phyloP scores from a whole-genome alignment of 2,329 filamentous ascomycete species.

The Teratosphaeriaceae sp. region DNA sequence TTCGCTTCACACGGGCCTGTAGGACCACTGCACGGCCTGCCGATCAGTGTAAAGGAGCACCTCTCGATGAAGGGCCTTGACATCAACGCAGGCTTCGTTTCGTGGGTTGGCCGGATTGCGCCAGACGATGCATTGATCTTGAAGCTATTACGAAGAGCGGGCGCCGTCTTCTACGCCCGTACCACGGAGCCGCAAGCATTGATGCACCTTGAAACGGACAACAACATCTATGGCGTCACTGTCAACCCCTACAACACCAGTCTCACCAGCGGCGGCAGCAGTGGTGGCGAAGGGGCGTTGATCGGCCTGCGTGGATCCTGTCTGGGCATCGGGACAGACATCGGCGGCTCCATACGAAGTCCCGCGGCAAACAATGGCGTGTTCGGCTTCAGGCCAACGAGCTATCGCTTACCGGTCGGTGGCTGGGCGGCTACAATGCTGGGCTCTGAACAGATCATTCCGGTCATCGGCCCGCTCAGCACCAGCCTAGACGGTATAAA shows the following conservation, averaged over 20 bases:
- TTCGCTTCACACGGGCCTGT: constrained; percentile 31
- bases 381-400: constrained; percentile 40
- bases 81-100: constrained; percentile 44
- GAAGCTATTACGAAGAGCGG: constrained; percentile 40
- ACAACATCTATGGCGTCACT: constrained; percentile 47
- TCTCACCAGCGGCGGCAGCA: constrained; percentile 47
- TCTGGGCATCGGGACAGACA: constrained; percentile 51
- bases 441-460: constrained; percentile 36
- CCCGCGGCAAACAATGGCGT: constrained; percentile 44
- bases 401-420: constrained; percentile 32
- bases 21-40: constrained; percentile 46
- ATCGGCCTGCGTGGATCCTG: constrained; percentile 46
- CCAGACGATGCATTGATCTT: constrained; percentile 44
- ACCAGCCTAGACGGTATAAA: constrained; percentile 43
- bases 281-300: constrained; percentile 52
- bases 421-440: constrained; percentile 38
- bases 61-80: constrained; percentile 44
- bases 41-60: constrained; percentile 48
- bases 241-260: constrained; percentile 49
- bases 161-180: constrained; percentile 46
- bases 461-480: constrained; percentile 50
- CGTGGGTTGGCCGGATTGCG: constrained; percentile 41
- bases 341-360: constrained; percentile 44
- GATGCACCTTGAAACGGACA: constrained; percentile 49
- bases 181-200: constrained; percentile 50